Base-by-base conservation (phyloP, 768 basidiomycete species). In the Tricholoma bakamatsutake region DNA sequence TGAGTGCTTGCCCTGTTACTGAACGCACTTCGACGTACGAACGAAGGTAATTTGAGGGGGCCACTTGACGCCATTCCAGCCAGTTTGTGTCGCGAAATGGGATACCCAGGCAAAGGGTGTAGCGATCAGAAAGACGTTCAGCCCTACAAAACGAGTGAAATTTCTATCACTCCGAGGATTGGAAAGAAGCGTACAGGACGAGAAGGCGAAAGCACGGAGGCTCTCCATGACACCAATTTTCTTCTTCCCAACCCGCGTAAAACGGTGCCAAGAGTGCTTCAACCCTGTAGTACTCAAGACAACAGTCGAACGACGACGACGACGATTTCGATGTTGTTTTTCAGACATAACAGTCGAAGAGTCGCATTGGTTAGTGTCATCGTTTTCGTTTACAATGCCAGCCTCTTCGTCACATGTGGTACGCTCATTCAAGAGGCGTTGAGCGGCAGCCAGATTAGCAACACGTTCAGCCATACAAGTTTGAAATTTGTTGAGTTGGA, bases 21-120 rank as follows among this genome's bases (percentile, higher is more conserved):
- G 24, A 30, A 51, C n/a, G 10, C 27, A 42, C 2, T 3, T 2
- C 45, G 17, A 52, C 61, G 33, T 33, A 62, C 61, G 58, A 30
- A 73, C 63, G 60, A 83, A 85, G 8, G 76, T 76, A 9, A 66
- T 50, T n/a, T 58, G 46, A 9, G 46, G 46, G 3, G 46, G 46
- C 46, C 46, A 48, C 28, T 17, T 17, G 27, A 3, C 61, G 56
- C 67, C 61, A 18, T 62, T 57, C 76, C 76, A 80, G 15, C 30
- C 37, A n/a, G 57, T 46, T 63, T 18, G 24, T 11, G n/a, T 11
- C 10, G 66, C 40, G 53, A 82, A 86, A 62, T 85, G 80, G 0
- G 79, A 74, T 9, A 71, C 75, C 84, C 84, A 88, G 15, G 85
- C 79, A 21, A 85, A 54, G 0, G 85, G 85, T 5, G 85, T 74